Base-by-base conservation (phyloP, 2,329 filamentous ascomycete species). In the Colletotrichum tropicicola region DNA sequence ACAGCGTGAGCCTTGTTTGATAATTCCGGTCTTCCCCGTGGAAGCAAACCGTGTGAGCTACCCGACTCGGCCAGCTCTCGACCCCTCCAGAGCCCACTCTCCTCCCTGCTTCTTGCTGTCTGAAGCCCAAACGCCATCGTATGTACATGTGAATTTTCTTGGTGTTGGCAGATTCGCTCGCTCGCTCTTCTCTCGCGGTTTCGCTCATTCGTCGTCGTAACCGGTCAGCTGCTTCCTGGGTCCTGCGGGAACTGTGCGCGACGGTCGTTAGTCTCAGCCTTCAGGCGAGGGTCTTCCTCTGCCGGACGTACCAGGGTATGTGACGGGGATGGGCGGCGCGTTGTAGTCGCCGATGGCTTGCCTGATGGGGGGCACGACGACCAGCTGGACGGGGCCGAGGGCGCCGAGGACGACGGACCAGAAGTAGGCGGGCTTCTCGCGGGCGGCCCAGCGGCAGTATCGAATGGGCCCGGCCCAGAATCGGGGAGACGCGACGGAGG, bases 401-500 rank as follows among this genome's bases (percentile, higher is more conserved):
- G 80, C 82, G 71, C 92, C 95, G 70, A 98, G 82, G 63, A 92
- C 75, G 73, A 93, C 82, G 72, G 92, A 93, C 87, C 89, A 98
- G 86, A 98, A 97, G 82, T 94, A 91, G 65, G 94, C 94, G 54
- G 96, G 96, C 78, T 92, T 92, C 80, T 96, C 91, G 81, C 93
- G 91, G 53, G 92, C 87, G 56, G 94, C 90, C 93, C 94, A 98
- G 80, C 91, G 91, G 74, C 92, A 81, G 89, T 97, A 98, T 73
- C 89, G 89, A 77, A 97, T 74, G 69, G 96, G 96, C 65, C 87
- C 86, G 70, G 89, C 86, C 89, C 91, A 98, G 91, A 99, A 98
- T 73, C 85, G 85, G 72, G 93, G 91, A 59, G 86, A 84, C 66
- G 85, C 72, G 73, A 80, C 73, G 68, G 87, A 85, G 91, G 94